These are phyloP conservation scores for Penicillium argentinense DNA, from an alignment of 495 filamentous ascomycete species.

Conservation along the genomic window DNA sequence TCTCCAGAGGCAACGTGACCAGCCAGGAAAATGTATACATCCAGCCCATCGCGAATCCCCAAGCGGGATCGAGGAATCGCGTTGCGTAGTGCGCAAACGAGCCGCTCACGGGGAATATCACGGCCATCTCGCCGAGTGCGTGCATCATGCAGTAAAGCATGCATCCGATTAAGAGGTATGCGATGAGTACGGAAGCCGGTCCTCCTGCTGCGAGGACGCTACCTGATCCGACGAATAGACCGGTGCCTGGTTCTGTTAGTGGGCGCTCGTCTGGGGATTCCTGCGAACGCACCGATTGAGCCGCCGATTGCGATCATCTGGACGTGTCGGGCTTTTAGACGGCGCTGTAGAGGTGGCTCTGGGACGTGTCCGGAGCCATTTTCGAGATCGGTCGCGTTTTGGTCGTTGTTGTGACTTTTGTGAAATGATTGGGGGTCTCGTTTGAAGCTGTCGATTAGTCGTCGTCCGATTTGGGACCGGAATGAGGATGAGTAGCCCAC, in stretches of 20 bases:
- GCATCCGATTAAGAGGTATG: conserved; percentile 76
- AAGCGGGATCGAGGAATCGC: conserved; percentile 88
- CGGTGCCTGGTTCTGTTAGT: conserved; percentile 61
- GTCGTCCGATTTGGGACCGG: conserved; percentile 29
- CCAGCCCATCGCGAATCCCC: conserved; percentile 99
- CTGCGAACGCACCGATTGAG: conserved; percentile 68
- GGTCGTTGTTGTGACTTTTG: conserved; percentile 62
- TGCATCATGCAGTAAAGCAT: conserved; percentile 95
- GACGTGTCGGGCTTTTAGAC: conserved; percentile 79
- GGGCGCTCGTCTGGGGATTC: background rate
- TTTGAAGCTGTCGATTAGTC: conserved; percentile 76
- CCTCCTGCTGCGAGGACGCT: conserved; percentile 74
- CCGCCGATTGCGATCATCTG: conserved; percentile 98
- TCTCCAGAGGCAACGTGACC: conserved; percentile 81
- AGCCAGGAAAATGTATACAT: conserved; percentile 97
- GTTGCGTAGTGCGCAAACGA: conserved; percentile 93
- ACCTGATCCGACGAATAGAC: conserved; percentile 88
- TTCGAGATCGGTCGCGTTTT: too few species aligned
- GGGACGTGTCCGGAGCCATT: conserved; percentile 73
- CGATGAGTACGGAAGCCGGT: conserved; percentile 82
- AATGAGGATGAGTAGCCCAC: background rate
- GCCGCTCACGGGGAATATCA: conserved; percentile 85
- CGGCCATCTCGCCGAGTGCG: conserved; percentile 88
- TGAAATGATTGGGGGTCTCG: conserved; percentile 63
- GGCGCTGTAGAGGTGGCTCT: conserved; percentile 69